Conservation (phyloP, 2,329 filamentous ascomycete genomes). For the Exophiala alcalophila region DNA sequence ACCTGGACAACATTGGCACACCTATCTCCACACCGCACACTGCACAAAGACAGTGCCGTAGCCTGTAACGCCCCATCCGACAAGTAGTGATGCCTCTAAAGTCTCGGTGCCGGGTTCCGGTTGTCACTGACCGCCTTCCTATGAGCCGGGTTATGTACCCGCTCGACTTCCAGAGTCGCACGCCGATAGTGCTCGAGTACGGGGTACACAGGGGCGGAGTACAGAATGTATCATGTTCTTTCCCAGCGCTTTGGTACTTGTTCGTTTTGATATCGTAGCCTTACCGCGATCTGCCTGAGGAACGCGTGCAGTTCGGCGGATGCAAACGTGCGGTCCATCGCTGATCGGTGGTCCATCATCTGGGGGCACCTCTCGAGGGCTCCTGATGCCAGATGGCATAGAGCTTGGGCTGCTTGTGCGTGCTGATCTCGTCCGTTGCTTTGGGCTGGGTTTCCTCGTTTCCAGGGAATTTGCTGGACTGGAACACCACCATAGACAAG, state of each 20-base stretch:
- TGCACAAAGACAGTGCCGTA: no score
- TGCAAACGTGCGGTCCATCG: constrained; percentile 5
- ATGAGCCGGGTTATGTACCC: neutral
- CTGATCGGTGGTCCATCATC: constrained; percentile 12
- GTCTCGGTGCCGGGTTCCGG: constrained; percentile 14
- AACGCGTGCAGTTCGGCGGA: constrained; percentile 4
- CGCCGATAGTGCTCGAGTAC: no score
- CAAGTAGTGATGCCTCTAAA: neutral
- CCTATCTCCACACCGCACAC: no score
- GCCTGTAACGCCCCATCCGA: neutral
- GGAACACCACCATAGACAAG: no score
- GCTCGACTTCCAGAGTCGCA: no score
- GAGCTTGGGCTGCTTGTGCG: neutral
- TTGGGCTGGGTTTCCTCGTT: neutral
- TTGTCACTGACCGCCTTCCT: neutral
- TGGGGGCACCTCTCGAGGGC: constrained; percentile 1
- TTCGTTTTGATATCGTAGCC: constrained; percentile 1
- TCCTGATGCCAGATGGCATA: neutral
- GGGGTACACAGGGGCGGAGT: no score
- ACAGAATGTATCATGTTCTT: no score
- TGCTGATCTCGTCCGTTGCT: constrained; percentile 1
- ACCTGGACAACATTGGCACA: no score
- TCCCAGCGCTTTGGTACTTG: no score
- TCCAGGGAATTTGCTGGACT: neutral
- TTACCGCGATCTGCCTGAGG: neutral